Conservation (phyloP, 2,329 filamentous ascomycete genomes). For the Plenodomus tracheiphilus region DNA sequence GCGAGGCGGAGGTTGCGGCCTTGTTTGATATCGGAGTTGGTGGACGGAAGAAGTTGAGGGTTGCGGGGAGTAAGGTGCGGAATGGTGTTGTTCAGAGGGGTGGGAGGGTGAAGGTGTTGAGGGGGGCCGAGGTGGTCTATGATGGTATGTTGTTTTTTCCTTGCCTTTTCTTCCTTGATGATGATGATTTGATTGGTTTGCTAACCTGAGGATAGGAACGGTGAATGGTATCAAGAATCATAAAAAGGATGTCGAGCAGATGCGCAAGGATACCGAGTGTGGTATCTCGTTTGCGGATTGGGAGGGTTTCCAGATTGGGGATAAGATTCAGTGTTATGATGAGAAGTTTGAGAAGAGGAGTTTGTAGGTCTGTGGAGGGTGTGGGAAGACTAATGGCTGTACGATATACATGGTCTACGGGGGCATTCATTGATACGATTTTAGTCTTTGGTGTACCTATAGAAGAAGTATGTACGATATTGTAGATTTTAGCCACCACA, state of each 20-base stretch:
- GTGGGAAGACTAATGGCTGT: no score
- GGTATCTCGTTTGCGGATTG: conserved; percentile 84
- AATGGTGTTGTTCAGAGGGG: conserved; percentile 73
- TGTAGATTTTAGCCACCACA: background rate
- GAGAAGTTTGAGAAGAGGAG: conserved; percentile 72
- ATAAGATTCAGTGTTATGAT: conserved; percentile 87
- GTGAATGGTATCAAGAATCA: conserved; percentile 84
- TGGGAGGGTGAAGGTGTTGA: conserved; percentile 70
- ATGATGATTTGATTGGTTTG: no score
- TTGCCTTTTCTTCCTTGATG: background rate
- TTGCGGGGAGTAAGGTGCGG: conserved; percentile 85
- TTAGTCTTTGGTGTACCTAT: no score
- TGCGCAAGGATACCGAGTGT: conserved; percentile 92
- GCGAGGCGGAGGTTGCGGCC: conserved; percentile 84
- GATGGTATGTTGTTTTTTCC: conserved; percentile 68
- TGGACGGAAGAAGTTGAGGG: conserved; percentile 68
- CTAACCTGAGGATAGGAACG: conserved; percentile 58
- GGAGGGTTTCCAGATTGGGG: conserved; percentile 76
- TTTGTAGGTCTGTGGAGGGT: conserved; percentile 36
- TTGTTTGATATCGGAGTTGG: conserved; percentile 83
- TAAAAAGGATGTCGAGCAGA: conserved; percentile 88
- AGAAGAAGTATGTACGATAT: background rate
- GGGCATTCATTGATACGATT: no score
- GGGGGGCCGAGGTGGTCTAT: conserved; percentile 71
- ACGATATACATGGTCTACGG: no score